Evolutionary conservation across 1,284 basidiomycete species (phyloP).

Genomic region (Ustilago tritici): DNA sequence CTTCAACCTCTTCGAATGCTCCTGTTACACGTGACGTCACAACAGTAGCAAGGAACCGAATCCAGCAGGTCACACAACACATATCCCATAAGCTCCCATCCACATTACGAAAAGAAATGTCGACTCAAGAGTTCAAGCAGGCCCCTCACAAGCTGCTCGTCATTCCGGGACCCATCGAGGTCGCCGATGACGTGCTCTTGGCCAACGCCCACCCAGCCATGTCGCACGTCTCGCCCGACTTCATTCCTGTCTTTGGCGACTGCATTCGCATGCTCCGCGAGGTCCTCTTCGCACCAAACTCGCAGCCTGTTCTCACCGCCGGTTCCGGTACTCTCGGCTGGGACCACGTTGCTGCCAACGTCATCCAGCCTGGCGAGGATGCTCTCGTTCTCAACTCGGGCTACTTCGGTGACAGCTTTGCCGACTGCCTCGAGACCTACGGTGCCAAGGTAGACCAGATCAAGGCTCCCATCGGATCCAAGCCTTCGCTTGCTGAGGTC

Average conservation of each 20-base stretch:
- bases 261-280: slow-evolving; percentile 86
- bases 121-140: slow-evolving; percentile 60
- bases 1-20: slow-evolving; percentile 25
- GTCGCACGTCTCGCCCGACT: slow-evolving; percentile 87
- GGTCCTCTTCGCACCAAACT: slow-evolving; percentile 74
- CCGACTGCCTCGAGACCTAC: slow-evolving; percentile 76
- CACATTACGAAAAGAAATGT: slow-evolving; percentile 48
- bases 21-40: slow-evolving; percentile 14
- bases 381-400: slow-evolving; percentile 79
- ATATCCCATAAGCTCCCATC: slow-evolving; percentile 47
- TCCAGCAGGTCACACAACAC: slow-evolving; percentile 46
- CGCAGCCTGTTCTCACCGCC: slow-evolving; percentile 80
- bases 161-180: slow-evolving; percentile 85
- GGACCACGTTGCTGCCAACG: slow-evolving; percentile 76
- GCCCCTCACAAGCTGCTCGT: slow-evolving; percentile 68
- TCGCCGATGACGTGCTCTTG: slow-evolving; percentile 78
- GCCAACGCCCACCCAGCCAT: slow-evolving; percentile 68
- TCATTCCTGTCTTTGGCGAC: slow-evolving; percentile 89
- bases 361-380: slow-evolving; percentile 82
- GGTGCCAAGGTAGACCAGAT: slow-evolving; percentile 90
- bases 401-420: slow-evolving; percentile 68
- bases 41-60: slow-evolving; percentile 33
- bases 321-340: slow-evolving; percentile 96
- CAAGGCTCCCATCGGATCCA: slow-evolving; percentile 83
- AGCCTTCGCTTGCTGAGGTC: slow-evolving; percentile 77